These are phyloP conservation scores for Vishniacozyma victoriae DNA, from an alignment of 768 basidiomycete species.

Conservation along the genomic window DNA sequence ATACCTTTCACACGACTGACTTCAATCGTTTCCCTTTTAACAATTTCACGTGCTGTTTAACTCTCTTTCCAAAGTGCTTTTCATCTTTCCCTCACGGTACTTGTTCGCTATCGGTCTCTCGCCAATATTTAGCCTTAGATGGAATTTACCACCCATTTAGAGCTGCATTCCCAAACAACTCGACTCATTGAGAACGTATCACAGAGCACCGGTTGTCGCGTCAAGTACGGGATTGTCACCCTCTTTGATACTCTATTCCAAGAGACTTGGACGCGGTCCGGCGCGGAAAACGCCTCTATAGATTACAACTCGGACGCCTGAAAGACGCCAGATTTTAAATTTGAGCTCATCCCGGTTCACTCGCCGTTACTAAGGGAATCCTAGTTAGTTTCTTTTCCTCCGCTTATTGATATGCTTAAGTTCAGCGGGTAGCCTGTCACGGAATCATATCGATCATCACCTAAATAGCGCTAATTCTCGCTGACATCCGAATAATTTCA, in stretches of 20 bases:
- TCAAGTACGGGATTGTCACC: constrained; percentile 54
- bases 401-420: constrained; percentile 85
- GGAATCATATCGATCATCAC: no score
- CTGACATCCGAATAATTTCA: no score
- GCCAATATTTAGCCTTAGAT: constrained; percentile 79
- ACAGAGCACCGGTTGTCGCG: constrained; percentile 61
- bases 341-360: constrained; percentile 80
- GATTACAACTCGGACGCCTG: constrained; percentile 67
- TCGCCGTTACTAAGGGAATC: constrained; percentile 83
- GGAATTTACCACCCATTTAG: constrained; percentile 76
- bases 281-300: constrained; percentile 68
- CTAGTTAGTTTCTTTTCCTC: constrained; percentile 88
- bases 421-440: constrained; percentile 80
- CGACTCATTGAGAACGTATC: constrained; percentile 71
- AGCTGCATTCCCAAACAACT: constrained; percentile 82
- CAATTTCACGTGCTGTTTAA: constrained; percentile 77
- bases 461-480: no score
- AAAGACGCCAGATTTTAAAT: constrained; percentile 68
- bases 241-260: constrained; percentile 66
- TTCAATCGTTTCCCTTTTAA: constrained; percentile 71
- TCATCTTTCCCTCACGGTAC: constrained; percentile 78
- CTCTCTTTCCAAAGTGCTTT: constrained; percentile 76
- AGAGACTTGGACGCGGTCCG: constrained; percentile 70
- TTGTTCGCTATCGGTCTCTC: constrained; percentile 78
- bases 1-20: constrained; percentile 59